Conservation (phyloP, 306 rosid genomes). For the Lablab purpureus region DNA sequence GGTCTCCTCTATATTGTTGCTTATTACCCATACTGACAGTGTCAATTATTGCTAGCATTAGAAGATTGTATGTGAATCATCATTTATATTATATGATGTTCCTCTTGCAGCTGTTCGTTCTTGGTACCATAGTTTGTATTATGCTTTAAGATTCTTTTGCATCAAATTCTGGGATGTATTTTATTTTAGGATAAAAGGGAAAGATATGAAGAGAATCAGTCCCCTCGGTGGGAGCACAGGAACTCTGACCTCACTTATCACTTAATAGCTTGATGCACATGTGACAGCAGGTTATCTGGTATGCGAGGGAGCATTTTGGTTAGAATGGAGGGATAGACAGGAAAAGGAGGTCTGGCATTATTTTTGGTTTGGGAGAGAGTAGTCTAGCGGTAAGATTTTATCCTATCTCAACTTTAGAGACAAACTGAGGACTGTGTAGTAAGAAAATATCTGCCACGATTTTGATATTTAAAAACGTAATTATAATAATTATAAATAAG, state of each 20-base stretch:
- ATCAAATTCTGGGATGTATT: neutral
- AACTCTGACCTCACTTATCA: neutral
- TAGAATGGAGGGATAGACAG: constrained; percentile 6
- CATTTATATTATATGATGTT: neutral
- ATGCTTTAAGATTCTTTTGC: neutral
- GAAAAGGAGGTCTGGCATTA: neutral
- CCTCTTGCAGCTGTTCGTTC: neutral
- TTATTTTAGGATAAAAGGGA: neutral
- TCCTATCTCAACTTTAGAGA: too few relatives aligned
- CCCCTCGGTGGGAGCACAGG: neutral
- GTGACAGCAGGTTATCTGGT: neutral
- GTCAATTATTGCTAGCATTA: neutral
- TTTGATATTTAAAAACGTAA: too few relatives aligned
- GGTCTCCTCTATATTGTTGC: neutral
- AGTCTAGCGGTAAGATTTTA: too few relatives aligned
- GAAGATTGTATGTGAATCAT: neutral
- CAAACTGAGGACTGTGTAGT: too few relatives aligned
- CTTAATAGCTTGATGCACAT: constrained; percentile 1
- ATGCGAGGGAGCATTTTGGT: neutral
- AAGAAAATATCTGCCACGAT: too few relatives aligned
- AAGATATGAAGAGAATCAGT: neutral
- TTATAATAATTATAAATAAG: too few relatives aligned
- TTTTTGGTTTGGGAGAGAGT: constrained; percentile 13
- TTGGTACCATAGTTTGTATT: neutral
- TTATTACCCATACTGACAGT: neutral